A percentile compares a stretch with the other conserved stretches of the same genome.
phyloP scores from a whole-genome alignment of 306 rosid genomes.

The Lathyrus oleraceus region DNA sequence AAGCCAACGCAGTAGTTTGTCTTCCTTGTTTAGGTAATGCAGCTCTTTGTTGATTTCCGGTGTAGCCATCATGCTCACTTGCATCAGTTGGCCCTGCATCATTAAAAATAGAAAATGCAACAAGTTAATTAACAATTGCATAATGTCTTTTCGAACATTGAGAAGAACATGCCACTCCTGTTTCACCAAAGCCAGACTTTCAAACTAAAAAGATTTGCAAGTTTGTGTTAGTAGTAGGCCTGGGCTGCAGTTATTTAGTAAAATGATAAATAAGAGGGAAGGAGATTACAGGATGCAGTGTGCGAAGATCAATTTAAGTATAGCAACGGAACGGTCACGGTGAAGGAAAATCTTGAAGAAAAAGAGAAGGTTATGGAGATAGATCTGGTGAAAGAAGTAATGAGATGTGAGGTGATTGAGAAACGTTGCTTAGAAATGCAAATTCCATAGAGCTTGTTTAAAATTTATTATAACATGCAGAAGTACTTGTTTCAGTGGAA shows the following conservation, averaged over 20 bases:
- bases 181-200: not conserved
- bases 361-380: too few species aligned
- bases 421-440: too few species aligned
- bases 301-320: too few species aligned
- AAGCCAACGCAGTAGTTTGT: conserved; percentile 80
- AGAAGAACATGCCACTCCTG: not conserved
- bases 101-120: conserved; percentile 5
- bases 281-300: too few species aligned
- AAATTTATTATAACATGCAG: not conserved
- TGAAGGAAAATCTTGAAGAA: too few species aligned
- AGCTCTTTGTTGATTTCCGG: conserved; percentile 90
- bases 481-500: not conserved
- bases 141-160: conserved; percentile 1
- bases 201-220: not conserved
- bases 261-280: too few species aligned
- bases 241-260: too few species aligned
- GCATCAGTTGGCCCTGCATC: conserved; percentile 82
- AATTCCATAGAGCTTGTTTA: not conserved
- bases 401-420: too few species aligned
- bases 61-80: conserved; percentile 93
- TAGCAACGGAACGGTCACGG: too few species aligned
- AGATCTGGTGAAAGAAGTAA: too few species aligned
- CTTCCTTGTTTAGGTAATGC: conserved; percentile 93
- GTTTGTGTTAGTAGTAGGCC: too few species aligned
- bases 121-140: conserved; percentile 12